Percentiles rank a stretch among this genome's conserved stretches.
These are phyloP conservation scores for Rhodotorula graminis DNA, from an alignment of 768 basidiomycete species.

Conservation along the genomic window DNA sequence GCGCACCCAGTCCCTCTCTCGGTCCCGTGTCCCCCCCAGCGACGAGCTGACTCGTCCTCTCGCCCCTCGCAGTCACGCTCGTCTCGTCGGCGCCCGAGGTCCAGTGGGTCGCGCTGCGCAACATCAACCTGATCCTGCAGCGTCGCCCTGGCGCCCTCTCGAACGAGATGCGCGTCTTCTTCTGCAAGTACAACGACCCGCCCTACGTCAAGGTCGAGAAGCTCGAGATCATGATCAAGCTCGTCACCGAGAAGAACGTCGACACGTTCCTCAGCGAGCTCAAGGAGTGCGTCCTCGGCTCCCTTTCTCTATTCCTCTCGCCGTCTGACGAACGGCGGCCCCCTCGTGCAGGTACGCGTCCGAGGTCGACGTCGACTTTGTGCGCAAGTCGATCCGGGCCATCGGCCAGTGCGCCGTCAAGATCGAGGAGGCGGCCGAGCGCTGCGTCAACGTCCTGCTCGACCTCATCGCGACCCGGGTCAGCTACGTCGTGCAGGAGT, in stretches of 20 bases:
- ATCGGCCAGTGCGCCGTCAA: conserved; percentile 96
- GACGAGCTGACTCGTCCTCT: no score
- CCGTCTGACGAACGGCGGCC: no score
- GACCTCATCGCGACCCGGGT: conserved; percentile 89
- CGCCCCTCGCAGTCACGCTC: conserved; percentile 70
- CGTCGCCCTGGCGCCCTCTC: conserved; percentile 82
- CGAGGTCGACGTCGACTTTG: conserved; percentile 98
- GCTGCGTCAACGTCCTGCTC: conserved; percentile 87
- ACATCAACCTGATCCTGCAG: conserved; percentile 93
- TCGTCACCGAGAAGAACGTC: conserved; percentile 85
- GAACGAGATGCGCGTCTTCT: conserved; percentile 98
- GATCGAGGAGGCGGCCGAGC: conserved; percentile 84
- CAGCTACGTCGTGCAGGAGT: conserved; percentile 96
- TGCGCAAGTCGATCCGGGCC: conserved; percentile 85
- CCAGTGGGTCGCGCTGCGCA: conserved; percentile 95
- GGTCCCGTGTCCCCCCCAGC: no score
- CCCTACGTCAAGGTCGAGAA: conserved; percentile 99
- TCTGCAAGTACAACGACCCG: conserved; percentile 99
- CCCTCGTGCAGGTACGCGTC: conserved; percentile 75
- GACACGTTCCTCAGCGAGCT: conserved; percentile 91
- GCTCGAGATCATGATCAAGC: conserved; percentile 93
- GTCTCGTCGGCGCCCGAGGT: conserved; percentile 95
- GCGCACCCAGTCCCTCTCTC: conserved; percentile 45
- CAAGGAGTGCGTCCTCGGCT: conserved; percentile 67
- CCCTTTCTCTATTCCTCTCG: no score